Conservation (phyloP, 2,329 filamentous ascomycete species). For the Arachnopeziza araneosa region DNA sequence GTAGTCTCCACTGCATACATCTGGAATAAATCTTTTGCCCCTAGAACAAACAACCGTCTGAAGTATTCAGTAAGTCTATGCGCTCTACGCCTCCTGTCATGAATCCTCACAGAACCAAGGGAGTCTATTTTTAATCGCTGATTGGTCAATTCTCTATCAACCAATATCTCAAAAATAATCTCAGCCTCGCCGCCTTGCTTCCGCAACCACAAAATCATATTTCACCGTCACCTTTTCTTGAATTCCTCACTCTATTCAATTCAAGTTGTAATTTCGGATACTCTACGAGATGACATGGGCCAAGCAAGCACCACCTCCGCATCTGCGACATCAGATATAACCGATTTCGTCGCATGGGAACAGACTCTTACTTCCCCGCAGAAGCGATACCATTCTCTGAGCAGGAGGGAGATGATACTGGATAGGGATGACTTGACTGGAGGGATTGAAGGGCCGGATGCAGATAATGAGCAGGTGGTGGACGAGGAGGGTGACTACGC, state of each 20-base stretch:
- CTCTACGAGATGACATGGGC: neutral
- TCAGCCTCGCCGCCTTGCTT: neutral
- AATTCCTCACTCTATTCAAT: too few species aligned
- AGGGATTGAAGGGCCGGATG: neutral
- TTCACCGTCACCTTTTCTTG: too few species aligned
- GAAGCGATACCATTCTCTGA: neutral
- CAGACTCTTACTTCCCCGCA: neutral
- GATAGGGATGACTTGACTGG: neutral
- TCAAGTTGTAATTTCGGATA: too few species aligned
- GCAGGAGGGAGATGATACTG: neutral
- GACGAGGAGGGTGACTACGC: too few species aligned
- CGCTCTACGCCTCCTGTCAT: too few species aligned
- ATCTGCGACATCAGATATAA: neutral
- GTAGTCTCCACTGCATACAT: neutral
- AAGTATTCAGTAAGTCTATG: too few species aligned
- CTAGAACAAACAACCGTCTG: too few species aligned
- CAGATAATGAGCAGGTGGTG: neutral
- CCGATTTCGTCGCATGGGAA: neutral
- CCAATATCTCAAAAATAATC: neutral
- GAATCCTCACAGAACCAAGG: too few species aligned
- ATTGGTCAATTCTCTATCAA: neutral
- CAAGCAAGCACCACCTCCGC: neutral
- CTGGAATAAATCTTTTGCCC: too few species aligned
- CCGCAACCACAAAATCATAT: neutral
- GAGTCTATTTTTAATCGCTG: neutral